phyloP scores from a whole-genome alignment of 768 basidiomycete species.

The Lyophyllum shimeji region DNA sequence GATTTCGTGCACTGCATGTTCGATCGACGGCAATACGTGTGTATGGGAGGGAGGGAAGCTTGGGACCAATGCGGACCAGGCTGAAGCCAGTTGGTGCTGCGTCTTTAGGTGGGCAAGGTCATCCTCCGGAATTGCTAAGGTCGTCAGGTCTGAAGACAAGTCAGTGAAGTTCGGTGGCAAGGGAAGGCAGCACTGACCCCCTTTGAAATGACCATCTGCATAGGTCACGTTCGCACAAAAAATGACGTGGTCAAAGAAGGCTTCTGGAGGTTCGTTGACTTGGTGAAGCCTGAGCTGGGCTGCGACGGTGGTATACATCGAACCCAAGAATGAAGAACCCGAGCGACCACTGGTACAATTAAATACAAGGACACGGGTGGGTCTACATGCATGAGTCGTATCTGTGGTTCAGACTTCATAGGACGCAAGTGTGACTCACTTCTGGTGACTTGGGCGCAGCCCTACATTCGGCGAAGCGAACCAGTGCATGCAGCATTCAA shows the following conservation, averaged over 20 bases:
- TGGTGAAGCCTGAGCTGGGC: conserved; percentile 43
- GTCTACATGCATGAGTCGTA: conserved; percentile 20
- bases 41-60: conserved; percentile 59
- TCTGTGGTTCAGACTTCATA: conserved; percentile 2
- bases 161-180: background rate
- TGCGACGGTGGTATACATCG: conserved; percentile 53
- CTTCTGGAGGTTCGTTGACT: conserved; percentile 33
- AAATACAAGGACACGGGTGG: conserved; percentile 74
- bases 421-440: conserved; percentile 14
- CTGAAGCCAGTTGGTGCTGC: conserved; percentile 72
- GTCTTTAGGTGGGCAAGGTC: conserved; percentile 68
- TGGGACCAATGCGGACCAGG: conserved; percentile 69
- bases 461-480: conserved; percentile 65
- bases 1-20: conserved; percentile 79
- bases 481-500: conserved; percentile 88
- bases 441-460: conserved; percentile 29
- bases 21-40: conserved; percentile 83
- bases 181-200: conserved; percentile 55
- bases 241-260: conserved; percentile 81
- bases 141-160: conserved; percentile 65
- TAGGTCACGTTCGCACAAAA: conserved; percentile 99
- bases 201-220: conserved; percentile 84
- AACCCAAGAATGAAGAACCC: conserved; percentile 65
- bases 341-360: conserved; percentile 94
- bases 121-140: conserved; percentile 57